Percentiles rank a stretch among this genome's conserved stretches.
These are phyloP conservation scores for Ceratocystis diversiconidia DNA, from an alignment of 2,329 filamentous ascomycete genomes.

Conservation along the genomic window DNA sequence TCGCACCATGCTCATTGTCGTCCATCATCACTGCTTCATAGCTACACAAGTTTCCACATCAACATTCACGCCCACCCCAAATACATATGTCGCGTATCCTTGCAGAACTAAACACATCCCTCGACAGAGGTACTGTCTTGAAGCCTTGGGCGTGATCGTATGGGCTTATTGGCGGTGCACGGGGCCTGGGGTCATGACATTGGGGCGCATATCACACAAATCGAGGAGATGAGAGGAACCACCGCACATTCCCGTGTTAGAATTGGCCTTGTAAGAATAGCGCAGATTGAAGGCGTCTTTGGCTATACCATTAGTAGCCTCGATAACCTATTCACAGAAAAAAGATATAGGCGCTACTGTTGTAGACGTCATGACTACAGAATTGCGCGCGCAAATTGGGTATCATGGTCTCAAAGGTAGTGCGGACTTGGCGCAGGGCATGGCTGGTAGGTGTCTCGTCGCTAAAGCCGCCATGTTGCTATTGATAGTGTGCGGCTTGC, in stretches of 20 bases:
- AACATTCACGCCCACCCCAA: neutral
- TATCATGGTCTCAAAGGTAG: slow-evolving; percentile 20
- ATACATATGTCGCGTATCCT: neutral
- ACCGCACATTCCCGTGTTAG: slow-evolving; percentile 16
- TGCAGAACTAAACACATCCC: neutral
- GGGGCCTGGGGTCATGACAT: slow-evolving; percentile 20
- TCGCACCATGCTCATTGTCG: neutral
- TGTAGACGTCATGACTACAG: slow-evolving; percentile 19
- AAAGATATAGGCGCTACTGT: slow-evolving; percentile 21
- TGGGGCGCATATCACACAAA: slow-evolving; percentile 20
- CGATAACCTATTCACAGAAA: slow-evolving; percentile 21
- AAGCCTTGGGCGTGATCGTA: slow-evolving; percentile 19
- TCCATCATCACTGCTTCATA: neutral
- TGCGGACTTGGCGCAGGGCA: slow-evolving; percentile 16
- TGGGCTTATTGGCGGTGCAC: slow-evolving; percentile 19
- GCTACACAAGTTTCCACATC: neutral
- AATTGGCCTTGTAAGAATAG: slow-evolving; percentile 17
- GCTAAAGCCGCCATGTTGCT: neutral
- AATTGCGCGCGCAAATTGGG: slow-evolving; percentile 22
- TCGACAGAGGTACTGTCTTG: neutral
- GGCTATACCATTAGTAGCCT: slow-evolving; percentile 12
- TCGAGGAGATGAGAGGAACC: slow-evolving; percentile 20
- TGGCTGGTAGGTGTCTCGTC: neutral
- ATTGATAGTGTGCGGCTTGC: slow-evolving; percentile 17
- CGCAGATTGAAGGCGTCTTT: slow-evolving; percentile 20